Percentiles rank a stretch among this genome's conserved stretches.
Evolutionary conservation across 257 asterid genomes (phyloP).

Genomic region (Solanum medicagineum): DNA sequence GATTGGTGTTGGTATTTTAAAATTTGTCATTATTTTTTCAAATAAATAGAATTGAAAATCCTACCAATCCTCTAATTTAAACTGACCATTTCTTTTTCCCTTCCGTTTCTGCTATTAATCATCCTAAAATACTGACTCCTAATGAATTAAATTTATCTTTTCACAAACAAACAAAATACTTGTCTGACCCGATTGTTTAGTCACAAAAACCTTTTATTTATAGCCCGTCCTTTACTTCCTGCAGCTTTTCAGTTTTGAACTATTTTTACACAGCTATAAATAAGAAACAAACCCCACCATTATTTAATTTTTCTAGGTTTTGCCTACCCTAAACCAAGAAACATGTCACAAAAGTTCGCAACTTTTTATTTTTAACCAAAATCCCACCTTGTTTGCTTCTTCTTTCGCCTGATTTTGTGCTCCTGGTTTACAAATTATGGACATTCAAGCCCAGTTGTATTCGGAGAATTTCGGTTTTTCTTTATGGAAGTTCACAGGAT

Average conservation of each 20-base stretch:
- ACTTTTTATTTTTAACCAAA: neutral
- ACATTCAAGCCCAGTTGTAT: conserved; percentile 44
- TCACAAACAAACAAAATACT: neutral
- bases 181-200: conserved; percentile 39
- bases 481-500: conserved; percentile 19
- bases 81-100: neutral
- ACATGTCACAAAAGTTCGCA: neutral
- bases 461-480: conserved; percentile 30
- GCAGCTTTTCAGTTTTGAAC: conserved; percentile 15
- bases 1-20: neutral
- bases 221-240: neutral
- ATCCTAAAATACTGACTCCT: neutral
- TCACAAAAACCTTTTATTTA: conserved; percentile 20
- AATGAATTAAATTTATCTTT: neutral
- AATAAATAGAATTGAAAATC: neutral
- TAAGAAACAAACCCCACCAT: neutral
- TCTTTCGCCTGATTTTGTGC: neutral
- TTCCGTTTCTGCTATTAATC: neutral
- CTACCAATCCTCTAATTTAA: neutral
- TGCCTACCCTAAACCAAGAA: neutral
- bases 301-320: neutral
- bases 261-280: neutral
- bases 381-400: neutral
- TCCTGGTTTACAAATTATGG: conserved; percentile 21
- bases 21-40: neutral